A percentile compares a stretch with the other conserved stretches of the same genome.
Evolutionary conservation across 495 filamentous ascomycete species (phyloP).

Genomic region (Hyaloscypha finlandica): DNA sequence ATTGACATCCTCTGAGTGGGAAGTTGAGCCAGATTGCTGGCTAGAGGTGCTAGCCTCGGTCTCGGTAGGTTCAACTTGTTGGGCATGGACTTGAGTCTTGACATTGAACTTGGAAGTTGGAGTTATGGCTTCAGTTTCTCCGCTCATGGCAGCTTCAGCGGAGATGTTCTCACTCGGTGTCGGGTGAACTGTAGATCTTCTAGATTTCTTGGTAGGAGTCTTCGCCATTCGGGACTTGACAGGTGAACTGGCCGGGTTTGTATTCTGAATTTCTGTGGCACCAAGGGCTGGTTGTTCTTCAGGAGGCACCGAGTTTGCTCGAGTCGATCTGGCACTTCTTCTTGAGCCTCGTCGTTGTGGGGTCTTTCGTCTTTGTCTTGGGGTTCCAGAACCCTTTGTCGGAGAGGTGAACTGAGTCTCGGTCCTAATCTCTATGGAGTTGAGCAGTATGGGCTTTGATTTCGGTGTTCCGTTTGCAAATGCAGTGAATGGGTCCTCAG

Average conservation of each 20-base stretch:
- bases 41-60: background rate
- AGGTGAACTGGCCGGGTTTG: background rate
- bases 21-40: background rate
- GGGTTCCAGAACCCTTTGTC: conserved; percentile 13
- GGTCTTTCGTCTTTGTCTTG: conserved; percentile 11
- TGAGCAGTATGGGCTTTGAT: background rate
- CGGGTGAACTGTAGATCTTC: background rate
- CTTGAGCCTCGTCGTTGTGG: conserved; percentile 9
- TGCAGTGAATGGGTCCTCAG: background rate
- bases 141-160: background rate
- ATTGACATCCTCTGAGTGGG: background rate
- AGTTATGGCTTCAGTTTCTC: background rate
- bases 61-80: background rate
- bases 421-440: background rate
- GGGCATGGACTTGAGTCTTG: background rate
- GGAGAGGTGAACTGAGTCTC: background rate
- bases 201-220: background rate
- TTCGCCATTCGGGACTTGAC: background rate
- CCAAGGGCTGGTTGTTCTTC: background rate
- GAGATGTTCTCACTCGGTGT: background rate
- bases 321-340: conserved; percentile 16
- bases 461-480: background rate
- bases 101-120: background rate
- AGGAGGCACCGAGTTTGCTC: conserved; percentile 5
- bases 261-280: background rate